Base-by-base conservation (phyloP, 2,329 filamentous ascomycete species). In the Mycocentrospora acerina region DNA sequence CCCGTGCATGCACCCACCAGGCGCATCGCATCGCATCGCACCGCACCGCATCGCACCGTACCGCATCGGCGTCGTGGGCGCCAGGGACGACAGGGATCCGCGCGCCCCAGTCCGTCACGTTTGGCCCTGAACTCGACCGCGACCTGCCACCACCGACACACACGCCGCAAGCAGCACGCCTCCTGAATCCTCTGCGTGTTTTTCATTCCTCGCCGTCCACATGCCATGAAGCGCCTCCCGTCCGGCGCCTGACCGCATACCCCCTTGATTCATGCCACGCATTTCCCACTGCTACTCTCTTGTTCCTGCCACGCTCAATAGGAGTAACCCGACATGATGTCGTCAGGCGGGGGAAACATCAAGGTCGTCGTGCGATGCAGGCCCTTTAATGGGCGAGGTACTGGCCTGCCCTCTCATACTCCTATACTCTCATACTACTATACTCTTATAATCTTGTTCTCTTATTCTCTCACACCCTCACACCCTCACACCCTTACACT, bases 281-380 rank as follows among this genome's bases (percentile, higher is more conserved):
- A 40, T 31, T 37, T 42, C 44, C 42, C 44, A 42, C 44, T 49
- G 38, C 48, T 49, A 35, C 40, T 41, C 32, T 27, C 40, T 24
- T 15, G 24, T 38, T 37, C 37, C 32, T 29, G 29, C 35, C 29
- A 37, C 30, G 35, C 33, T 34, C 24, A 24, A 19, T 38, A 28
- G 19, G 25, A 32, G 24, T 25, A 37, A 24, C 37, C 41, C 35
- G 35, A 22, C 53, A 57, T 39, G 48, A 88, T 88, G 84, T 78
- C 80, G 57, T 78, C 80, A 57, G 88, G 88, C 63, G 90, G 87
- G 73, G 90, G 93, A 66, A 98, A 98, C 67, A 98, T 98, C 71
- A 98, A 98, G 84, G 93, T 98, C 75, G 93, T 98, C 77, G 93
- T 98, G 76, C 83, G 93, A 74, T 85, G 87, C 59, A 83, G 93